Conservation (phyloP, 768 basidiomycete genomes). For the Clavulina sp. region DNA sequence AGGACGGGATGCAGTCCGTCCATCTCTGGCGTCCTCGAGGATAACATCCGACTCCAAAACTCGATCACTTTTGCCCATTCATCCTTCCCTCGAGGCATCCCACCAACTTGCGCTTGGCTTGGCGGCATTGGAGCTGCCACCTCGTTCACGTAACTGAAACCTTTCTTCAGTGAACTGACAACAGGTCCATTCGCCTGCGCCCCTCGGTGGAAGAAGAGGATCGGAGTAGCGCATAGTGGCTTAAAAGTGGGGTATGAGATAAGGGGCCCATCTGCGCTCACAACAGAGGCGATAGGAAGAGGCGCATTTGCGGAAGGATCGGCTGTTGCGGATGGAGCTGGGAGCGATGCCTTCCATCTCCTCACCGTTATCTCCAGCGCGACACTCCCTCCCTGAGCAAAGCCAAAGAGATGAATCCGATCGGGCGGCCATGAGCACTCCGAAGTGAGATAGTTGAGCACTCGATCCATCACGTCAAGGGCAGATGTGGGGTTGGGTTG, state of each 20-base stretch:
- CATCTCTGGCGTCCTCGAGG: background rate
- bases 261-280: slow-evolving; percentile 53
- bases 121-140: slow-evolving; percentile 29
- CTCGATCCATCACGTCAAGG: slow-evolving; percentile 34
- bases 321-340: slow-evolving; percentile 12
- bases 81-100: slow-evolving; percentile 58
- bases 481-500: slow-evolving; percentile 58
- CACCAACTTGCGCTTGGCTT: slow-evolving; percentile 23
- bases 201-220: slow-evolving; percentile 40
- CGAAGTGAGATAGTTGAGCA: slow-evolving; percentile 37
- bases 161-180: slow-evolving; percentile 41
- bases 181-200: slow-evolving; percentile 31
- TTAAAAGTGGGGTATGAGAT: slow-evolving; percentile 56
- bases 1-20: background rate
- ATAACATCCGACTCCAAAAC: slow-evolving; percentile 64
- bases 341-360: slow-evolving; percentile 30
- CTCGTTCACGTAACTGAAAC: slow-evolving; percentile 31
- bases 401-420: slow-evolving; percentile 76
- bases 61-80: slow-evolving; percentile 78
- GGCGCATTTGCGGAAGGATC: slow-evolving; percentile 11
- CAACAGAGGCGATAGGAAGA: slow-evolving; percentile 43
- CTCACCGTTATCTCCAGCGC: slow-evolving; percentile 47
- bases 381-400: slow-evolving; percentile 70
- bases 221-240: slow-evolving; percentile 35
- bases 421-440: slow-evolving; percentile 48